A percentile compares a stretch with the other conserved stretches of the same genome.
phyloP scores from a whole-genome alignment of 2,329 filamentous ascomycete species.

The Remersonia thermophila region DNA sequence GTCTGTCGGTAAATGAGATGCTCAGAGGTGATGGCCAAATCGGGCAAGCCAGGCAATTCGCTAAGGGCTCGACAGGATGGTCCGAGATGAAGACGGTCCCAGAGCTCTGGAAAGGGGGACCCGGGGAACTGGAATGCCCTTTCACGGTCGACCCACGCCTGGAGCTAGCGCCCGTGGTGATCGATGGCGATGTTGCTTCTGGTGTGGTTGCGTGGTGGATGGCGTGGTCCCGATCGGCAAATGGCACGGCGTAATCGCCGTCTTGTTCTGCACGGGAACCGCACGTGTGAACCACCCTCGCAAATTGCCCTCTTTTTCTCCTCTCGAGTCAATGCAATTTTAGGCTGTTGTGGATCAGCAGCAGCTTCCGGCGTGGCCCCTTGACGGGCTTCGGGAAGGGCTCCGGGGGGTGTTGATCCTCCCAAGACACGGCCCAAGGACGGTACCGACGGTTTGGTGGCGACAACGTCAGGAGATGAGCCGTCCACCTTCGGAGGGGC shows the following conservation, averaged over 20 bases:
- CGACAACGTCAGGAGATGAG: no score
- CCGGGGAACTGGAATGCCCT: not conserved
- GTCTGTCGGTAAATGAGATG: slow-evolving; percentile 11
- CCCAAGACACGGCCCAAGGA: slow-evolving; percentile 2
- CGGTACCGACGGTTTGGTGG: not conserved
- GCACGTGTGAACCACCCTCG: slow-evolving; percentile 13
- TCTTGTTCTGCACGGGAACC: slow-evolving; percentile 10
- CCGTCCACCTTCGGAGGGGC: not conserved
- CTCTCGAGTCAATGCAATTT: slow-evolving; percentile 15
- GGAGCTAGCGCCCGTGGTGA: slow-evolving; percentile 9
- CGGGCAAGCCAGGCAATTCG: slow-evolving; percentile 10
- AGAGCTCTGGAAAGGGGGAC: slow-evolving; percentile 3
- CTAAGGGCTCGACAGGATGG: slow-evolving; percentile 6
- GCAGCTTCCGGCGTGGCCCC: not conserved
- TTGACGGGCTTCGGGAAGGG: no score
- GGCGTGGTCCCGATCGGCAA: slow-evolving; percentile 5
- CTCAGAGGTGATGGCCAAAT: slow-evolving; percentile 8
- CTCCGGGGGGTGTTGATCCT: no score
- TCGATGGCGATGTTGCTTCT: slow-evolving; percentile 11
- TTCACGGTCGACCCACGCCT: slow-evolving; percentile 2
- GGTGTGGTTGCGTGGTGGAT: not conserved
- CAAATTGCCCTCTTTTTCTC: slow-evolving; percentile 8
- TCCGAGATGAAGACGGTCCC: slow-evolving; percentile 10
- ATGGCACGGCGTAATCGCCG: slow-evolving; percentile 13
- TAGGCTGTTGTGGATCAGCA: slow-evolving; percentile 13